phyloP scores from a whole-genome alignment of 108 stramenopile genomes.

The Stephanodiscus triporus region DNA sequence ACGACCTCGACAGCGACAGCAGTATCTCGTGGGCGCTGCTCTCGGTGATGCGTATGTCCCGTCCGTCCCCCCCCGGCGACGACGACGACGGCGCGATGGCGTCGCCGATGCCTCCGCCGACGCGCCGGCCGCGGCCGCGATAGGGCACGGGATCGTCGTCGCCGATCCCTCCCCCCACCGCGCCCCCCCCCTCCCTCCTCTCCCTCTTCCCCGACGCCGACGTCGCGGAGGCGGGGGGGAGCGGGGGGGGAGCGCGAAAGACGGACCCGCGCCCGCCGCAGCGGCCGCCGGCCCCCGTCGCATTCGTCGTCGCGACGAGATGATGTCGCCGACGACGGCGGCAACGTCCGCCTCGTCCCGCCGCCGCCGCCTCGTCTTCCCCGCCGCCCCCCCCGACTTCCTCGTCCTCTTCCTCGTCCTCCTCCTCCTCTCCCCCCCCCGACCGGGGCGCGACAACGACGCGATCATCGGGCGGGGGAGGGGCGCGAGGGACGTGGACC shows the following conservation, averaged over 20 bases:
- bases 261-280: neutral
- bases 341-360: neutral
- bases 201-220: no score
- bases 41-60: no score
- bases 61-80: no score
- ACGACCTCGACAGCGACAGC: constrained; percentile 39
- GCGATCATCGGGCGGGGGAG: no score
- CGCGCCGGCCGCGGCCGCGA: neutral
- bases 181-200: no score
- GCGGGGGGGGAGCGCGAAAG: neutral
- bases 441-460: neutral
- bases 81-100: no score
- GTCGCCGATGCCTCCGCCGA: no score
- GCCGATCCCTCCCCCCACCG: no score
- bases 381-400: no score
- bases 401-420: constrained; percentile 8
- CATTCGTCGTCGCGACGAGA: no score
- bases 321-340: no score
- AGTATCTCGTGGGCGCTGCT: constrained; percentile 36
- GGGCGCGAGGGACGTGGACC: constrained; percentile 72
- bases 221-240: neutral
- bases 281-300: neutral
- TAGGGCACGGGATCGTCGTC: no score
- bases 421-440: neutral
- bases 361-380: constrained; percentile 11